Evolutionary conservation across 1,284 basidiomycete genomes (phyloP), one percentile per base, ranked within the genome.

Genomic region (Ceratobasidium sp.): DNA sequence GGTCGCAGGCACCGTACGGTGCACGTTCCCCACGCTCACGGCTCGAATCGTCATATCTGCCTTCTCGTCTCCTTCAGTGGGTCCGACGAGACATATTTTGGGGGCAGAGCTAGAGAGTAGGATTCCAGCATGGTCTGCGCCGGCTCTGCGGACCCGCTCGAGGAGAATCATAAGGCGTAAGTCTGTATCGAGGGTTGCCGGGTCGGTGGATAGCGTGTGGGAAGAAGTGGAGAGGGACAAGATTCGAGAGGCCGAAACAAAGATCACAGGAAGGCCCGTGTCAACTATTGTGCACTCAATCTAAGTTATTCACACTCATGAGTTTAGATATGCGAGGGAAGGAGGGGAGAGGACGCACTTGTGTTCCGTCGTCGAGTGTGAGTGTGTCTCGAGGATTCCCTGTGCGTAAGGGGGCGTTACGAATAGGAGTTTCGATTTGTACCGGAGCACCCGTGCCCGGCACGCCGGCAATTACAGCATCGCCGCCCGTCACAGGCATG

Each of bases 171-270:
- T 71, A 32, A 74, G 59, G 11, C 23, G 11, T 28, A 52, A 2
- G 35, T 64, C 50, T 9, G 72, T 41, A 18, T 73, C 72, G 23
- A 76, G 75, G 14, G 58, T 46, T n/a, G 80, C 80, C 32, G 79
- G 69, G n/a, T 5, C 81, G 78, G 38, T 79, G 71, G 67, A 77
- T 57, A 70, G 47, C 1, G 44, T 47, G 32, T 58, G 54, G 4
- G 54, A 77, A 69, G 78, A 79, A 5, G 79, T 76, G 9, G 79
- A 55, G 6, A 80, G 72, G 26, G 78, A 73, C 21, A 79, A 72
- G 23, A 80, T 32, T 26, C 79, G 76, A 16, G 78, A 79, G 32
- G 77, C 50, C 2, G 76, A 73, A 23, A 77, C 78, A 16, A 80
- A 64, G 18, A 74, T 67, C 57, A 80, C 76, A 2, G 81, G 80